Evolutionary conservation across 2,329 filamentous ascomycete species (phyloP), one percentile per base, ranked within the genome.

Genomic region (Sporothrix pallida): DNA sequence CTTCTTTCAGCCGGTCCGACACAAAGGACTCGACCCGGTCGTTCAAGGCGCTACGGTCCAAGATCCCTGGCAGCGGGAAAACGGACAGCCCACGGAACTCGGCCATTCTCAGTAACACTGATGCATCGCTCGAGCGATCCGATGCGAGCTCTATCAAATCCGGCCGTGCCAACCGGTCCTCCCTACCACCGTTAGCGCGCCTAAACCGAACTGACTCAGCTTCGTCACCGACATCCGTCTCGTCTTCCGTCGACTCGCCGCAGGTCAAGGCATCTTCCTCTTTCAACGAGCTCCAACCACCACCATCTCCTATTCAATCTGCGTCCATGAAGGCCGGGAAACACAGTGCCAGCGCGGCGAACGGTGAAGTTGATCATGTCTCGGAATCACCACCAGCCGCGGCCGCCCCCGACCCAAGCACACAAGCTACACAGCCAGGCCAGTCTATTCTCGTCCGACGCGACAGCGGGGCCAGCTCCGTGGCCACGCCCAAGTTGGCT

Each of bases 11-110:
- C 83, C 92, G 92, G 81, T 94, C 94, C 73, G 95, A 98, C 81
- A 98, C 95, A 42, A 95, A 95, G 81, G 95, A 97, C 77, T 98
- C 94, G 7, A 90, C 92, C 46, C 92, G 94, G 77, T 98, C 95
- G 4, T 91, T 98, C 82, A 90, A 93, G 77, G 92, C 90, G 54
- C 88, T 98, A 77, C 89, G 93, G 75, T 97, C 94, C 75, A 98
- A 98, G 84, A 98, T 97, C 75, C 94, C 93, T 1, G 93, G 92
- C 50, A 86, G 82, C 77, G 86, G 86, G 76, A 93, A 89, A 80
- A 89, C 86, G 63, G 95, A 97, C 80, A 97, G 95, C 81, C 94
- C 95, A 26, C 88, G 94, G 77, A 90, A 87, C 77, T 97, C 95
- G 13, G 86, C 88, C 52, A 86, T 93, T 37, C 81, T 94, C 67